Base-by-base conservation (phyloP, 768 basidiomycete genomes). In the Cubamyces lactineus region DNA sequence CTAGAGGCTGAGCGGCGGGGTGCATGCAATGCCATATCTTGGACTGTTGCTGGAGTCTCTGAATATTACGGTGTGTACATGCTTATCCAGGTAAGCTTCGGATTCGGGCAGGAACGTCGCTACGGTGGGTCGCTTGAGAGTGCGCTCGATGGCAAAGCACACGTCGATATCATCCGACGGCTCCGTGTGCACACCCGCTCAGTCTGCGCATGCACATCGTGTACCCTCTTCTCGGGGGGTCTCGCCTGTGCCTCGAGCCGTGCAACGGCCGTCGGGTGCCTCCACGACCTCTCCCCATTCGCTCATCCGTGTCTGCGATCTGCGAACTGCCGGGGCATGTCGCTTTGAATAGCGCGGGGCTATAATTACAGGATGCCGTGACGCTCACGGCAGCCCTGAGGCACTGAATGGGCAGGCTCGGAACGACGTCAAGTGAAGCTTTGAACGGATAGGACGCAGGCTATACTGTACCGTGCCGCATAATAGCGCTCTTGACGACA, bases 231-330 rank as follows among this genome's bases (percentile, higher is more conserved):
- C 38, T 49, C 56, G 46, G 56, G 39, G n/a, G 47, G 56, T 13
- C 56, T 57, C 47, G 54, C 54, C 46, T 43, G 23, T 24, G 28
- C n/a, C 45, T 56, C 57, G 57, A 15, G 43, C 43, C 49, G 54
- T 39, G 57, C 57, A 41, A 26, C 19, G 40, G 40, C 28, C 40
- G 49, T 43, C 49, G 41, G 41, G 43, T 51, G 43, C 49, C 57
- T 24, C 57, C 40, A 59, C 49, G 41, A 59, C 49, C 30, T 19
- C 9, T 38, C 34, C 49, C 30, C 49, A 59, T 59, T 59, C 46
- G 57, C 40, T 39, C 34, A 9, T 34, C 34, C 34, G 34, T 34
- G 5, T 9, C 34, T 34, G 34, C 34, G 34, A 34, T 34, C 34
- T 34, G 34, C 34, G 34, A 34, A 9, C 4, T 34, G 34, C 34